Base-by-base conservation (phyloP, 805 yeast species). In the Crinitomyces ghanaensis region DNA sequence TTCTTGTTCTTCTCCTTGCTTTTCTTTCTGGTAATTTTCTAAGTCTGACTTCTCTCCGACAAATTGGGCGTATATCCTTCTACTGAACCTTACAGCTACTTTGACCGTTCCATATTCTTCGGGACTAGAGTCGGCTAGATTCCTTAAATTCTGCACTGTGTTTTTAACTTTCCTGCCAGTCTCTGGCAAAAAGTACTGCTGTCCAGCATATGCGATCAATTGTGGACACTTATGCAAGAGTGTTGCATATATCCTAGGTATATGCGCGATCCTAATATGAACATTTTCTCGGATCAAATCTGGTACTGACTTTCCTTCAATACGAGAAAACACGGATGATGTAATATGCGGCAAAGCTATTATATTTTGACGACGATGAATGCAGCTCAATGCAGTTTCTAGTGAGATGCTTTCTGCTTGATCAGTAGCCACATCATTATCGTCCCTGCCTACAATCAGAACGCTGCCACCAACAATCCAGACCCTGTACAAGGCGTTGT, bases 381-480 rank as follows among this genome's bases (percentile, higher is more conserved):
- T n/a, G n/a, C n/a, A n/a, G n/a, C n/a, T n/a, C n/a, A n/a, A n/a
- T n/a, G n/a, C n/a, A n/a, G n/a, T n/a, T n/a, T n/a, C n/a, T n/a
- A n/a, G n/a, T n/a, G n/a, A n/a, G n/a, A n/a, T n/a, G n/a, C n/a
- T n/a, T n/a, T n/a, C n/a, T n/a, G n/a, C n/a, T n/a, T n/a, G n/a
- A n/a, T n/a, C n/a, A n/a, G n/a, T n/a, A n/a, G n/a, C n/a, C n/a
- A n/a, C n/a, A n/a, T n/a, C n/a, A n/a, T n/a, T n/a, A n/a, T n/a
- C n/a, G n/a, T n/a, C n/a, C n/a, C n/a, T n/a, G n/a, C n/a, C n/a
- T n/a, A n/a, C n/a, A n/a, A n/a, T n/a, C n/a, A n/a, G n/a, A n/a
- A n/a, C n/a, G n/a, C n/a, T n/a, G 15, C 52, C 53, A n/a, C 42
- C 17, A 17, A 28, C 23, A 14, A 49, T 35, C 51, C 49, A 49